phyloP scores from a whole-genome alignment of 1,139 yeast genomes.

The Saccharomyces hybrid region DNA sequence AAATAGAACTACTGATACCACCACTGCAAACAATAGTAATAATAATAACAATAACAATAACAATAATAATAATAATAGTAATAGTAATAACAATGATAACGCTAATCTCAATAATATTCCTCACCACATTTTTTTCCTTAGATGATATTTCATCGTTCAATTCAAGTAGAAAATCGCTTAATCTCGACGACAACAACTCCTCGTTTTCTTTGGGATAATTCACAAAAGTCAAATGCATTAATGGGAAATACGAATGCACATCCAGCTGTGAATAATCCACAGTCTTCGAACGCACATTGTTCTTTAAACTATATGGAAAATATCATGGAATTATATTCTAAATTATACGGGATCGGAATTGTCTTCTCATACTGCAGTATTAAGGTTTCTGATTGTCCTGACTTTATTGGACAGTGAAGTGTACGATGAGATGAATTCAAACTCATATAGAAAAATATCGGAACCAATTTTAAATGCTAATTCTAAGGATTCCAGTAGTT shows the following conservation, averaged over 20 bases:
- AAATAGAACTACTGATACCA: not conserved
- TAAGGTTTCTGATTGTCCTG: constrained; percentile 22
- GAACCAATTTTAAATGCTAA: constrained; percentile 6
- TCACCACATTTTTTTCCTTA: constrained; percentile 3
- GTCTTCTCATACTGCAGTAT: constrained; percentile 21
- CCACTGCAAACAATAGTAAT: not conserved
- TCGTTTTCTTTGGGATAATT: not conserved
- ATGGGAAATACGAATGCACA: not conserved
- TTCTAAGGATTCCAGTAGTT: not conserved
- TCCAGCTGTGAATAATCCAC: not conserved
- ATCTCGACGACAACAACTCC: constrained; percentile 1
- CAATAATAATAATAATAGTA: not conserved
- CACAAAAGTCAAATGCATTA: not conserved
- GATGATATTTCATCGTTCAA: constrained; percentile 5
- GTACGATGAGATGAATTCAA: constrained; percentile 22
- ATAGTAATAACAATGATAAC: not conserved
- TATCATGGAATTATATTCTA: constrained; percentile 19
- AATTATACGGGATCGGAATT: constrained; percentile 22
- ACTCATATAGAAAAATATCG: constrained; percentile 22
- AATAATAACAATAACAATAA: not conserved
- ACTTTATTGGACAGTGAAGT: constrained; percentile 23
- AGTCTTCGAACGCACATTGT: constrained; percentile 3
- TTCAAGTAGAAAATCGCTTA: constrained; percentile 5
- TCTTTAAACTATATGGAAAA: constrained; percentile 15
- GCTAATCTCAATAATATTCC: not conserved